Conservation (phyloP, 768 basidiomycete genomes). For the Pholiota conissans region DNA sequence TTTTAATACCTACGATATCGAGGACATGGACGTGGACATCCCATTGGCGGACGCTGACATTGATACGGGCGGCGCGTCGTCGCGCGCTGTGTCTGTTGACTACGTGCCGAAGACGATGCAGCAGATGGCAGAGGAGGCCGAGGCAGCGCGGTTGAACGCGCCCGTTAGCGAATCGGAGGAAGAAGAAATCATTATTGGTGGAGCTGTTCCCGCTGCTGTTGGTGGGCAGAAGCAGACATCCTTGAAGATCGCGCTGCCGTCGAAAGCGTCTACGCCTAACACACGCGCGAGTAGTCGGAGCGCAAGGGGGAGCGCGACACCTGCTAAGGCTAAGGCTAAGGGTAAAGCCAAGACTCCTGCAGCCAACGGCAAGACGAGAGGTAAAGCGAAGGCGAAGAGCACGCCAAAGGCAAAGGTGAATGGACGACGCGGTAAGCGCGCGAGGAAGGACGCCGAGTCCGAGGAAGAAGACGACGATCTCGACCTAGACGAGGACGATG, state of each 20-base stretch:
- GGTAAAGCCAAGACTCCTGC: neutral
- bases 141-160: neutral
- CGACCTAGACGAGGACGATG: neutral
- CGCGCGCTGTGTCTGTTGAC: neutral
- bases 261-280: neutral
- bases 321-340: neutral
- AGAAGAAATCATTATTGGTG: neutral
- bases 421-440: neutral
- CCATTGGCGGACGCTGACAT: constrained; percentile 26
- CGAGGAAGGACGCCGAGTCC: constrained; percentile 7
- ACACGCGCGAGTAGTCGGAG: neutral
- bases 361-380: neutral
- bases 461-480: neutral
- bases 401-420: neutral
- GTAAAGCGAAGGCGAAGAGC: neutral
- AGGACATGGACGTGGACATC: constrained; percentile 36
- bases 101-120: constrained; percentile 57
- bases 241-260: neutral
- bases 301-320: neutral
- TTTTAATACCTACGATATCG: constrained; percentile 35
- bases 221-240: neutral
- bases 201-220: neutral
- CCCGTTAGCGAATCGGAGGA: neutral
- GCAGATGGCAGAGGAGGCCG: constrained; percentile 36
- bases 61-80: neutral